These are phyloP conservation scores for Xylaria sp. DNA, from an alignment of 2,329 filamentous ascomycete species.

Conservation along the genomic window DNA sequence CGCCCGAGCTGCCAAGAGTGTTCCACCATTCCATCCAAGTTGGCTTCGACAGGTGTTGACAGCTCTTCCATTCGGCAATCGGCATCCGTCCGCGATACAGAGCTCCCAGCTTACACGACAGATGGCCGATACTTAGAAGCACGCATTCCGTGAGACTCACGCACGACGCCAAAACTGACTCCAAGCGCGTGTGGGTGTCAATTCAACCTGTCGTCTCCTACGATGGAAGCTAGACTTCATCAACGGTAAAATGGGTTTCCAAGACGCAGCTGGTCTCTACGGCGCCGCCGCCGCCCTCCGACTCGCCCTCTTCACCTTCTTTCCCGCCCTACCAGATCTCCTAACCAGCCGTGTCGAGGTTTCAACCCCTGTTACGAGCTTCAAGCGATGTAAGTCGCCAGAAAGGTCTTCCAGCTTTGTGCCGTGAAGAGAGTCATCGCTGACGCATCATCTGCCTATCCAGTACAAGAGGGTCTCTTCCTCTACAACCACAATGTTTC, in stretches of 20 bases:
- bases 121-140: background rate
- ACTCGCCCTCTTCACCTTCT: conserved; percentile 77
- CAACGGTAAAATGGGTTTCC: conserved; percentile 45
- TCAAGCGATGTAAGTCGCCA: conserved; percentile 82
- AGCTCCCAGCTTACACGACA: background rate
- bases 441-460: conserved; percentile 44
- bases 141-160: background rate
- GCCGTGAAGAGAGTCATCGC: background rate
- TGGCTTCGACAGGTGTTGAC: conserved; percentile 13
- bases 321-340: conserved; percentile 82
- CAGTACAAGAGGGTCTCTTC: conserved; percentile 95
- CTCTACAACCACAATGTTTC: conserved; percentile 96
- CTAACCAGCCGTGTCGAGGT: conserved; percentile 93
- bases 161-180: background rate
- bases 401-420: background rate
- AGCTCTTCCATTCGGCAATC: conserved; percentile 9
- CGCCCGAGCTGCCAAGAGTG: background rate
- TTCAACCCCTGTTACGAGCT: conserved; percentile 95
- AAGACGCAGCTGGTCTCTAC: conserved; percentile 68
- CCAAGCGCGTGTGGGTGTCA: background rate
- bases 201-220: conserved; percentile 23
- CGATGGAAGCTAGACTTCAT: conserved; percentile 42
- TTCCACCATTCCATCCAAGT: background rate
- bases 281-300: conserved; percentile 77
- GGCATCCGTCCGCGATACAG: background rate